These are phyloP conservation scores for Purshia tridentata DNA, from an alignment of 306 rosid genomes.

Conservation along the genomic window DNA sequence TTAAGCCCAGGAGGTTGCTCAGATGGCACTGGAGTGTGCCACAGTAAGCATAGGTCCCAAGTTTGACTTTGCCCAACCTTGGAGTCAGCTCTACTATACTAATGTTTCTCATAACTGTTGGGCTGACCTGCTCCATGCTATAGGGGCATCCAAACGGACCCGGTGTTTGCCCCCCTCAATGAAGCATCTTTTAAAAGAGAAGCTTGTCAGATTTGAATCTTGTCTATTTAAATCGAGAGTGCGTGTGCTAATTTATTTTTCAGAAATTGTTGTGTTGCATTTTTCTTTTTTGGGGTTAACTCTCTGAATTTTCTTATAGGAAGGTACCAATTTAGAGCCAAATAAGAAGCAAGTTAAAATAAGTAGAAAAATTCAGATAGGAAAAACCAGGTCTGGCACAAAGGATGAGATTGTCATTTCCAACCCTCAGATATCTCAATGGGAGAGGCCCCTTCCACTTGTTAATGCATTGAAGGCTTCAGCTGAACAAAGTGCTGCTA, in stretches of 20 bases:
- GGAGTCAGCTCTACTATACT: no score
- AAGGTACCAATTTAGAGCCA: constrained; percentile 20
- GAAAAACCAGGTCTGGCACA: constrained; percentile 10
- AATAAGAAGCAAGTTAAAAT: constrained; percentile 20
- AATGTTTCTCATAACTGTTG: no score
- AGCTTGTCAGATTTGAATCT: background rate
- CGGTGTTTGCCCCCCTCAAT: background rate
- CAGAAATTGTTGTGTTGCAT: background rate
- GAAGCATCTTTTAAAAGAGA: background rate
- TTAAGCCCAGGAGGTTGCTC: no score
- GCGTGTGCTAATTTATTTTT: no score
- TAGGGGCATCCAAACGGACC: no score
- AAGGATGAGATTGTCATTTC: constrained; percentile 21
- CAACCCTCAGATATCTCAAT: constrained; percentile 21
- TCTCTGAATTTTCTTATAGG: constrained; percentile 29
- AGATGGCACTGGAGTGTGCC: no score
- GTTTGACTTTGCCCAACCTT: no score
- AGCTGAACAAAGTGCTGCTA: constrained; percentile 54
- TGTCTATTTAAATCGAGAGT: background rate
- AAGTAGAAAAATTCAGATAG: background rate
- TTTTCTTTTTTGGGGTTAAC: background rate
- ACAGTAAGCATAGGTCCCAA: no score
- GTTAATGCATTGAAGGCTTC: constrained; percentile 68
- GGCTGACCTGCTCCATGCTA: no score
- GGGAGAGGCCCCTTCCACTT: constrained; percentile 49